Evolutionary conservation across 2,329 filamentous ascomycete species (phyloP).

Genomic region (Fusarium sp.): DNA sequence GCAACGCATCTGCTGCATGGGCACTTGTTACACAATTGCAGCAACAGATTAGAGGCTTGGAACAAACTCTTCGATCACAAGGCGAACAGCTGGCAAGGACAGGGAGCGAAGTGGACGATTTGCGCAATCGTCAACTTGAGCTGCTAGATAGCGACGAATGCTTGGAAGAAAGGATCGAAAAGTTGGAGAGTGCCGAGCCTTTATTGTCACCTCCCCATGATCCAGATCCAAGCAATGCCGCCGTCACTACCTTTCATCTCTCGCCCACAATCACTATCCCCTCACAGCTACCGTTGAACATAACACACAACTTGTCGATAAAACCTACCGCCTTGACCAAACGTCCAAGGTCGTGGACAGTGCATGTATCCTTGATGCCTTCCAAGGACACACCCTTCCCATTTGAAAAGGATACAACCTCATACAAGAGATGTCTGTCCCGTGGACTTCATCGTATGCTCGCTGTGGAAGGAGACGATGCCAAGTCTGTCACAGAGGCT

Average conservation of each 20-base stretch:
- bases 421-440: conserved; percentile 69
- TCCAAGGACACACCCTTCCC: conserved; percentile 64
- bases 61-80: conserved; percentile 52
- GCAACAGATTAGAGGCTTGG: conserved; percentile 46
- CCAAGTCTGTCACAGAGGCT: conserved; percentile 59
- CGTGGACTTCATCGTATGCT: conserved; percentile 68
- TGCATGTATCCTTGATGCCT: conserved; percentile 68
- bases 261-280: conserved; percentile 23
- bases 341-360: conserved; percentile 60
- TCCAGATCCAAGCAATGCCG: conserved; percentile 7
- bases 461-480: conserved; percentile 60
- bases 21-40: conserved; percentile 59
- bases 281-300: conserved; percentile 8
- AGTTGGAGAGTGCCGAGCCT: conserved; percentile 48
- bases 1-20: conserved; percentile 65
- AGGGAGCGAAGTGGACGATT: conserved; percentile 54
- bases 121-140: conserved; percentile 60
- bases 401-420: conserved; percentile 69
- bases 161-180: conserved; percentile 65
- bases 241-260: conserved; percentile 14
- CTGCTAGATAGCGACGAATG: conserved; percentile 60
- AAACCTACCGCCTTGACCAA: conserved; percentile 7
- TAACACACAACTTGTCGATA: neutral
- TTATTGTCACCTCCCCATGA: conserved; percentile 40
- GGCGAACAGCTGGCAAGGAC: conserved; percentile 53